phyloP scores from a whole-genome alignment of 2,329 filamentous ascomycete genomes.

The Fusarium paranaense region DNA sequence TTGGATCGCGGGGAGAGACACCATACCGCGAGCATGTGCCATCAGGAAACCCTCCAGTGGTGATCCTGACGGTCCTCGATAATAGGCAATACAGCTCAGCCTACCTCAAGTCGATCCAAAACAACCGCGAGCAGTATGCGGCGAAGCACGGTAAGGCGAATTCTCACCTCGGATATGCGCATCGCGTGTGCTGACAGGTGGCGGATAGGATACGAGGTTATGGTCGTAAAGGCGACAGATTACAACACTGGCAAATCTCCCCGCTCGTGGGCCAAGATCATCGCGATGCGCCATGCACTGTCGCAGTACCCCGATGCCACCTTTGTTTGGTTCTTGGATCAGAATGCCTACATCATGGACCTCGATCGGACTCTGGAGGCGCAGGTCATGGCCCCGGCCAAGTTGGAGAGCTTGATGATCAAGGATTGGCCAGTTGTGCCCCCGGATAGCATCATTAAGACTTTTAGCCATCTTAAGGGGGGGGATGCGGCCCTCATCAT shows the following conservation, averaged over 20 bases:
- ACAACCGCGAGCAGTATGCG: conserved; percentile 89
- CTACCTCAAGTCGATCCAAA: conserved; percentile 79
- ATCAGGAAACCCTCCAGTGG: conserved; percentile 70
- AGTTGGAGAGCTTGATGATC: conserved; percentile 83
- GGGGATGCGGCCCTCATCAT: conserved; percentile 84
- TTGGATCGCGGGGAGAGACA: conserved; percentile 47
- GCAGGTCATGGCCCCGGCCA: conserved; percentile 74
- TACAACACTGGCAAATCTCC: conserved; percentile 76
- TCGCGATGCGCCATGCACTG: conserved; percentile 90
- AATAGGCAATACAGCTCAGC: conserved; percentile 69
- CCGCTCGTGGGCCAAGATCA: conserved; percentile 79
- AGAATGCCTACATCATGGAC: conserved; percentile 91
- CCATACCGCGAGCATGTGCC: conserved; percentile 54
- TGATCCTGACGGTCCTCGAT: conserved; percentile 89
- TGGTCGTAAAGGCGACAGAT: conserved; percentile 81
- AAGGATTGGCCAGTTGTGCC: conserved; percentile 89
- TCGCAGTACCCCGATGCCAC: conserved; percentile 79
- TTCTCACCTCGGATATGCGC: neutral
- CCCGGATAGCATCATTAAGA: conserved; percentile 96
- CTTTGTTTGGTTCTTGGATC: conserved; percentile 89
- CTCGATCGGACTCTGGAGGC: conserved; percentile 75
- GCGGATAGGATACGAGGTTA: conserved; percentile 81
- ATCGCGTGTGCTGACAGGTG: conserved; percentile 12
- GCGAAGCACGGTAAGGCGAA: conserved; percentile 78
- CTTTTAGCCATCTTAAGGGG: conserved; percentile 83